Conservation (phyloP, 331 rosid species). For the Quercus phellos region DNA sequence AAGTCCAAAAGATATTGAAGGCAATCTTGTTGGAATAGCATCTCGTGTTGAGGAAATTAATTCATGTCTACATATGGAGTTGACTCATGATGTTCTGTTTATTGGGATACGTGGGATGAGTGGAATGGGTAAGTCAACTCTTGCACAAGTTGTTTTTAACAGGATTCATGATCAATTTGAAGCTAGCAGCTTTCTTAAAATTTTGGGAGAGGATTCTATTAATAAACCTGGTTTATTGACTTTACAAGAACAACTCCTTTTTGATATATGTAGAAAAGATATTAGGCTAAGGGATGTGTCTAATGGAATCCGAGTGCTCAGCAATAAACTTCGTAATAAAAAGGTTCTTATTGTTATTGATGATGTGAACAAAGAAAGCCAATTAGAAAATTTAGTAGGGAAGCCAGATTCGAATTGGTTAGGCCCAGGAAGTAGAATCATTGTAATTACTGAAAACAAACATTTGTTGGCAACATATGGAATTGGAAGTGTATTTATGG, state of each 20-base stretch:
- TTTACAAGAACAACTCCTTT: neutral
- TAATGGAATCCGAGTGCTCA: neutral
- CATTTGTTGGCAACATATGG: too few species aligned
- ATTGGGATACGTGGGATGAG: neutral
- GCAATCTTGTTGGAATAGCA: too few species aligned
- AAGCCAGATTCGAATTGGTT: neutral
- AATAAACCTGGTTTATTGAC: too few species aligned
- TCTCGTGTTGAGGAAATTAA: neutral
- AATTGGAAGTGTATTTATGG: too few species aligned
- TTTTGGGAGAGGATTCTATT: too few species aligned
- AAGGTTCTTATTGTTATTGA: neutral
- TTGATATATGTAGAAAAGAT: too few species aligned
- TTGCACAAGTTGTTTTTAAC: neutral
- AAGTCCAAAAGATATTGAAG: too few species aligned
- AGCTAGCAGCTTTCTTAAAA: neutral
- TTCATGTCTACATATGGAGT: too few species aligned
- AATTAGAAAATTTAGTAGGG: neutral
- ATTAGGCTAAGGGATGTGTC: too few species aligned
- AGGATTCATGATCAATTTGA: too few species aligned
- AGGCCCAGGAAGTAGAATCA: neutral
- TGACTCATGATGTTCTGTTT: neutral
- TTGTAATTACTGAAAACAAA: fast-evolving
- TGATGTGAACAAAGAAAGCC: neutral
- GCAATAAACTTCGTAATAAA: neutral
- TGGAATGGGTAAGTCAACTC: neutral